Evolutionary conservation across 768 basidiomycete genomes (phyloP).

Genomic region (Udeniomyces megalosporus): DNA sequence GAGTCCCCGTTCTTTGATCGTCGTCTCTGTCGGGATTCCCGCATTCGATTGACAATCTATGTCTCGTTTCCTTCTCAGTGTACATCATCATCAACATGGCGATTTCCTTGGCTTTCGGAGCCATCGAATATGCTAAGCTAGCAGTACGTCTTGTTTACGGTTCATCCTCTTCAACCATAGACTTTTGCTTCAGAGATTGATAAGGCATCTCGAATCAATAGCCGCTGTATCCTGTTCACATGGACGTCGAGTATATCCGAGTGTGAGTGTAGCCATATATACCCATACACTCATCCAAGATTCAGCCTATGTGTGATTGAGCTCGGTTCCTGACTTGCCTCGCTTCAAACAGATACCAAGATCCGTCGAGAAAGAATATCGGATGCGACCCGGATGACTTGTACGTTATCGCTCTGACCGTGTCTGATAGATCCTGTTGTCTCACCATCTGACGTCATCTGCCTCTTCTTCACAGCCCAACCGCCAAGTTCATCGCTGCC

Average conservation of each 20-base stretch:
- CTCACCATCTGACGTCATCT: neutral
- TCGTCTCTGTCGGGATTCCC: too few species aligned
- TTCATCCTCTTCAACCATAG: neutral
- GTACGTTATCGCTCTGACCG: too few species aligned
- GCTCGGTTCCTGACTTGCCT: too few species aligned
- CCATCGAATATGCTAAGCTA: conserved; percentile 37
- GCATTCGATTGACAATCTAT: neutral
- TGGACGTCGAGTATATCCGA: too few species aligned
- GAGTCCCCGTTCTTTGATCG: too few species aligned
- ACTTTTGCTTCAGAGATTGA: too few species aligned
- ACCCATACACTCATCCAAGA: too few species aligned
- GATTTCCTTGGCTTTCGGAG: conserved; percentile 63
- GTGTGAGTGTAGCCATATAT: too few species aligned
- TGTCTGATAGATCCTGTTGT: neutral
- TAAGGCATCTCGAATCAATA: neutral
- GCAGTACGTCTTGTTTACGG: neutral
- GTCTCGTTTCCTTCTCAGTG: conserved; percentile 29
- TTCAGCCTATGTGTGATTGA: neutral
- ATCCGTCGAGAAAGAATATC: conserved; percentile 1
- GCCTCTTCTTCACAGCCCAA: neutral
- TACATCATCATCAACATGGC: conserved; percentile 75
- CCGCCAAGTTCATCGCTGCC: neutral
- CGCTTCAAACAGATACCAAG: neutral
- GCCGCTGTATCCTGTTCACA: too few species aligned
- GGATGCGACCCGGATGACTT: neutral